These are phyloP conservation scores for Jamesozyma hellenica DNA, from an alignment of 805 yeast genomes.

Conservation along the genomic window DNA sequence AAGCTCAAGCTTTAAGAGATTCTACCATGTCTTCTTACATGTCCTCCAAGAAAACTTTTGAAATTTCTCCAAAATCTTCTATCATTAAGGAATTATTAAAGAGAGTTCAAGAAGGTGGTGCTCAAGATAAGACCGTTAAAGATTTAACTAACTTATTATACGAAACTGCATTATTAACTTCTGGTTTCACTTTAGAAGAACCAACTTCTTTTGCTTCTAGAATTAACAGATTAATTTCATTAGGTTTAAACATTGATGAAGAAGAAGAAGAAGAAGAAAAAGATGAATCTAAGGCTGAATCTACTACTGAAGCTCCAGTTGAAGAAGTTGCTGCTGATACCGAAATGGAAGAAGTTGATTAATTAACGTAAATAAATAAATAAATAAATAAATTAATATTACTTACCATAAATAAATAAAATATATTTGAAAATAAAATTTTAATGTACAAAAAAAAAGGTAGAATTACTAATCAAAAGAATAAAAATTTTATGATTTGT, in stretches of 20 bases:
- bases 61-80: conserved; percentile 93
- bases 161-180: conserved; percentile 96
- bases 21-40: conserved; percentile 98
- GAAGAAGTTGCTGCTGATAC: conserved; percentile 69
- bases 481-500: too few relatives aligned
- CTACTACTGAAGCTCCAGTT: conserved; percentile 35
- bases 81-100: conserved; percentile 91
- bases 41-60: conserved; percentile 99
- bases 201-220: conserved; percentile 96
- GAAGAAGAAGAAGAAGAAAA: conserved; percentile 58
- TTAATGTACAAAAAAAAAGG: too few relatives aligned
- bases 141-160: conserved; percentile 91
- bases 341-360: conserved; percentile 99
- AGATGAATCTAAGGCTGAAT: conserved; percentile 18
- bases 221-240: conserved; percentile 94
- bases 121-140: conserved; percentile 96
- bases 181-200: conserved; percentile 98
- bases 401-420: neutral
- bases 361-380: conserved; percentile 20
- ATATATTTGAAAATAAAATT: neutral
- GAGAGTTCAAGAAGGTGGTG: conserved; percentile 95
- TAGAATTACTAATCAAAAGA: too few relatives aligned
- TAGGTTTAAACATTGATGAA: conserved; percentile 97
- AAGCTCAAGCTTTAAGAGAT: conserved; percentile 99
- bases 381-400: too few relatives aligned